Conservation (phyloP, 306 rosid genomes). For the Malus asiatica region DNA sequence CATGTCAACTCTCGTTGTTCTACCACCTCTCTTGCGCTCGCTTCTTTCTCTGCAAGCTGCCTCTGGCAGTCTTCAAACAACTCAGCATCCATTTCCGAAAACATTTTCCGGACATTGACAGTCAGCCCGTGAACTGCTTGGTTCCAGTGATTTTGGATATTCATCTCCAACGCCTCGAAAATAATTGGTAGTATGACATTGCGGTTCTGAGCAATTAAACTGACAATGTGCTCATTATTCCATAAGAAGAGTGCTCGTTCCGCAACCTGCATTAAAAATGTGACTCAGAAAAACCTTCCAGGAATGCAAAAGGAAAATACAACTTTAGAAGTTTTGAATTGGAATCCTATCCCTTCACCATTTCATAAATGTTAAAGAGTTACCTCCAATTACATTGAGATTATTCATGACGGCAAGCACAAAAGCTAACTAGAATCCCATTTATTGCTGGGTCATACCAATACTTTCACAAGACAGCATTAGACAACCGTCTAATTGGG, state of each 20-base stretch:
- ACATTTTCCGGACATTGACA: conserved; percentile 81
- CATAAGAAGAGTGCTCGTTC: conserved; percentile 90
- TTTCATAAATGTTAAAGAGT: background rate
- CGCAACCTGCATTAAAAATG: conserved; percentile 66
- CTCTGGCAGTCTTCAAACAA: conserved; percentile 85
- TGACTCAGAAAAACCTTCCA: background rate
- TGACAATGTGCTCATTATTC: conserved; percentile 91
- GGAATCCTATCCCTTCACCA: background rate
- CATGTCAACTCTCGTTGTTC: conserved; percentile 64
- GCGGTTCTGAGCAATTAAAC: conserved; percentile 92
- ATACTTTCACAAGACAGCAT: background rate
- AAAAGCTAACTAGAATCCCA: background rate
- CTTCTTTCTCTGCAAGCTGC: conserved; percentile 54
- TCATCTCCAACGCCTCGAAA: conserved; percentile 73
- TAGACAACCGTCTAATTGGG: background rate
- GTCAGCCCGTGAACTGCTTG: conserved; percentile 91
- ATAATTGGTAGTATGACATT: conserved; percentile 63
- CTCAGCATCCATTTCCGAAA: conserved; percentile 82
- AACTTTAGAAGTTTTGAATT: background rate
- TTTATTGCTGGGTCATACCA: background rate
- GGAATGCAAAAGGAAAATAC: background rate
- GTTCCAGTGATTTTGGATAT: conserved; percentile 79
- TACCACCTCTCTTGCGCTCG: conserved; percentile 47
- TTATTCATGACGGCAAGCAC: background rate
- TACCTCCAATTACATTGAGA: background rate